Evolutionary conservation across 352 stramenopile species (phyloP).

Genomic region (Phytophthora chlamydospora): DNA sequence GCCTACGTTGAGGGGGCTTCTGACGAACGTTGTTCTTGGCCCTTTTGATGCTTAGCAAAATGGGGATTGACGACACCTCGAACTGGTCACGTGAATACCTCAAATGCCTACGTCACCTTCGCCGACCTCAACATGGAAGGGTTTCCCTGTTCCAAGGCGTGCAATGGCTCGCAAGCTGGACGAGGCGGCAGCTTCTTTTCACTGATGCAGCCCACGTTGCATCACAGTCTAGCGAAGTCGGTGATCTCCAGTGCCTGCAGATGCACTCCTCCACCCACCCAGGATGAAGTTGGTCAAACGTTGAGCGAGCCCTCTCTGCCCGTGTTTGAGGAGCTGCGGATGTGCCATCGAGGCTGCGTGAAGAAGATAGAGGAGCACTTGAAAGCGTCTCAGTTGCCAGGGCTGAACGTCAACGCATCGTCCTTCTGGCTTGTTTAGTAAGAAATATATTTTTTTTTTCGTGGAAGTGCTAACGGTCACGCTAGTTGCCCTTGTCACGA

Average conservation of each 20-base stretch:
- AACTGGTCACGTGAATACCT: slow-evolving; percentile 11
- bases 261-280: slow-evolving; percentile 32
- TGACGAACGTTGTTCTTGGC: too few species aligned
- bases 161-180: slow-evolving; percentile 75
- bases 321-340: too few species aligned
- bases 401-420: slow-evolving; percentile 52
- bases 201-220: slow-evolving; percentile 46
- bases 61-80: slow-evolving; percentile 71
- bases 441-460: slow-evolving; percentile 4
- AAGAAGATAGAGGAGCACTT: too few species aligned
- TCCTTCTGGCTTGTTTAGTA: slow-evolving; percentile 54
- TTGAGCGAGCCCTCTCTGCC: too few species aligned
- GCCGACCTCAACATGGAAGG: slow-evolving; percentile 86
- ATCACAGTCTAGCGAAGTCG: slow-evolving; percentile 49
- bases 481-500: not conserved
- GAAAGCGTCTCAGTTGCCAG: slow-evolving; percentile 37
- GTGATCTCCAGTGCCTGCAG: slow-evolving; percentile 56
- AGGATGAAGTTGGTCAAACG: too few species aligned
- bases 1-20: too few species aligned
- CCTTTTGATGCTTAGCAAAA: slow-evolving; percentile 47
- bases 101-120: slow-evolving; percentile 57
- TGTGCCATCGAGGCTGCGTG: too few species aligned
- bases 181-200: slow-evolving; percentile 78
- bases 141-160: slow-evolving; percentile 74
- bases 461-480: not conserved